phyloP scores from a whole-genome alignment of 2,329 filamentous ascomycete genomes.

The Metarhizium guizhouense region DNA sequence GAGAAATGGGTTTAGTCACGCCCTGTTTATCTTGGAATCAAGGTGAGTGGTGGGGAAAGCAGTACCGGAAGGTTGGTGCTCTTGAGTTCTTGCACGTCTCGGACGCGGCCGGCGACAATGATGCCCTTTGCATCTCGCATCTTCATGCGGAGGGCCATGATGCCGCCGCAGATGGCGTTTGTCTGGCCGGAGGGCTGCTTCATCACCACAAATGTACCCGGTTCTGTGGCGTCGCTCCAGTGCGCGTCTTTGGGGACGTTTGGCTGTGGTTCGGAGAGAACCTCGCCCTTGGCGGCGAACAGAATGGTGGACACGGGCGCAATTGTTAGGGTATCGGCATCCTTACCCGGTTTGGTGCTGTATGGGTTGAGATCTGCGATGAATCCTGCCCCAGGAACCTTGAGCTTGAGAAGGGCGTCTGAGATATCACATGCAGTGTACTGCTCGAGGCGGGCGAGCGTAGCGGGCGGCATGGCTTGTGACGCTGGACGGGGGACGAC shows the following conservation, averaged over 20 bases:
- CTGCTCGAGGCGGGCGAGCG: conserved; percentile 20
- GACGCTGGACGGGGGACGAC: neutral
- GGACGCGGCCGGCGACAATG: conserved; percentile 58
- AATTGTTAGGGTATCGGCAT: conserved; percentile 25
- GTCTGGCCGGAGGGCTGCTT: conserved; percentile 55
- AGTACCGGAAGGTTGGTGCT: conserved; percentile 47
- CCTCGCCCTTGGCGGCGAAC: conserved; percentile 50
- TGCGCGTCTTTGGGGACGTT: conserved; percentile 53
- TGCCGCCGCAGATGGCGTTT: conserved; percentile 67
- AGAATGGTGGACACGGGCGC: conserved; percentile 52
- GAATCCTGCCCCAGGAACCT: conserved; percentile 57
- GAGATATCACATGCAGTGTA: conserved; percentile 53
- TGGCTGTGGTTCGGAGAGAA: conserved; percentile 18
- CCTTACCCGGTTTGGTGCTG: conserved; percentile 16
- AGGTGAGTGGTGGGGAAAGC: conserved; percentile 8
- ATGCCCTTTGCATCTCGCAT: conserved; percentile 49
- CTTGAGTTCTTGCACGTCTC: conserved; percentile 55
- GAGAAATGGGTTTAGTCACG: neutral
- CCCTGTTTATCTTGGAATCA: neutral
- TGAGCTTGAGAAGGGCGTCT: conserved; percentile 63
- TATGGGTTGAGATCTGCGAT: conserved; percentile 45
- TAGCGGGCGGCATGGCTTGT: conserved; percentile 8
- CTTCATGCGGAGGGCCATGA: conserved; percentile 64
- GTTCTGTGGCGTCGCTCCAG: conserved; percentile 57
- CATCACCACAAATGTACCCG: conserved; percentile 55